Percentiles rank a stretch among this genome's conserved stretches.
phyloP scores from a whole-genome alignment of 306 rosid species.

The Arachis stenosperma region DNA sequence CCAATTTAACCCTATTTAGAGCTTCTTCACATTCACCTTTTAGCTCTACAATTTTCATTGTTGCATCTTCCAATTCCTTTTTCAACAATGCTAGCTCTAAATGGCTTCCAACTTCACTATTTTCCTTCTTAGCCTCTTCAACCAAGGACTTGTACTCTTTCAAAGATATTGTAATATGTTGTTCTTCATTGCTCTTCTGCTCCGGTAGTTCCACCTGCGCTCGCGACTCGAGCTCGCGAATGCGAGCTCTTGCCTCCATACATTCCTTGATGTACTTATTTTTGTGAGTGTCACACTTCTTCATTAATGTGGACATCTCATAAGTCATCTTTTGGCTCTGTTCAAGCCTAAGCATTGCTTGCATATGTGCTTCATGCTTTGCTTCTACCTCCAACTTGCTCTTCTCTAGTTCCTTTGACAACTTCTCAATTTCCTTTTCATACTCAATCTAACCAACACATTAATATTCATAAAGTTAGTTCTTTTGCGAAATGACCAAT shows the following conservation, averaged over 20 bases:
- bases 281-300: slow-evolving; percentile 48
- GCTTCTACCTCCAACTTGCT: slow-evolving; percentile 62
- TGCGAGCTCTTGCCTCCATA: slow-evolving; percentile 34
- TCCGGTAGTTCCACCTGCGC: not conserved
- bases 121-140: slow-evolving; percentile 27
- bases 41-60: slow-evolving; percentile 32
- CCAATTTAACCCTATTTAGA: slow-evolving; percentile 55
- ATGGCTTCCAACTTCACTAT: slow-evolving; percentile 25
- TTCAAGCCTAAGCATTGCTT: slow-evolving; percentile 54
- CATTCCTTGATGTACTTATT: slow-evolving; percentile 39
- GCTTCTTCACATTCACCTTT: slow-evolving; percentile 63
- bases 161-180: slow-evolving; percentile 36
- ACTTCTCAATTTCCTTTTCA: slow-evolving; percentile 49
- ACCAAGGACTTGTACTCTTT: slow-evolving; percentile 44
- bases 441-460: slow-evolving; percentile 30
- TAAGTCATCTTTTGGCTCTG: slow-evolving; percentile 43
- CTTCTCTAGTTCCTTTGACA: slow-evolving; percentile 49
- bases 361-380: slow-evolving; percentile 58
- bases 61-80: slow-evolving; percentile 54
- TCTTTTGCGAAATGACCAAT: not conserved
- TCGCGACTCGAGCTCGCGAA: slow-evolving; percentile 37
- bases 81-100: slow-evolving; percentile 49
- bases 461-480: too few relatives aligned
- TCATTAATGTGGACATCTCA: slow-evolving; percentile 49
- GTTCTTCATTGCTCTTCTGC: not conserved